Conservation (phyloP, 1,284 basidiomycete genomes). For the Tremellales sp. region DNA sequence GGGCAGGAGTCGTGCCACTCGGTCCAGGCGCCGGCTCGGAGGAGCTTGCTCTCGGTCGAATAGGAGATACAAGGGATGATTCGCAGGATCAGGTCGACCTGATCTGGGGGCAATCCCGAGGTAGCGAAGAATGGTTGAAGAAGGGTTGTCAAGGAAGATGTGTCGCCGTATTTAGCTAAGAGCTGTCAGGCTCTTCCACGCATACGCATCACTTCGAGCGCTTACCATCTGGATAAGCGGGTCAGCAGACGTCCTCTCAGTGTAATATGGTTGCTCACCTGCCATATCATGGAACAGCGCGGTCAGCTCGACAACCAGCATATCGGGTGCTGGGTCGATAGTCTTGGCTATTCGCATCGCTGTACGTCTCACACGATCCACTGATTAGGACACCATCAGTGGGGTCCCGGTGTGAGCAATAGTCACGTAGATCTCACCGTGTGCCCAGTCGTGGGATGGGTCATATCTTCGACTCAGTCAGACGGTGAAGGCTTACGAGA, state of each 20-base stretch:
- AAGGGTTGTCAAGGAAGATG: conserved; percentile 18
- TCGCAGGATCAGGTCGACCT: conserved; percentile 40
- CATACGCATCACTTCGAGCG: no score
- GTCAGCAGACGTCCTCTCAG: no score
- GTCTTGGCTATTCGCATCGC: conserved; percentile 64
- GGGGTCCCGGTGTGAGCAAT: conserved; percentile 22
- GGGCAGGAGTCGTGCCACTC: conserved; percentile 70
- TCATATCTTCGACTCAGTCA: conserved; percentile 56
- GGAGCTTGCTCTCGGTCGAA: conserved; percentile 73
- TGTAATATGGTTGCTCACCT: no score
- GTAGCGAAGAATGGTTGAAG: conserved; percentile 26
- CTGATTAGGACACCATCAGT: conserved; percentile 49
- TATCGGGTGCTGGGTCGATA: conserved; percentile 53
- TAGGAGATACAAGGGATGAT: conserved; percentile 81
- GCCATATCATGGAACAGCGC: conserved; percentile 81
- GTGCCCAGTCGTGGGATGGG: conserved; percentile 82
- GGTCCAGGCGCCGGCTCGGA: conserved; percentile 56
- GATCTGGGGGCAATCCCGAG: conserved; percentile 3
- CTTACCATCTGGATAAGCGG: no score
- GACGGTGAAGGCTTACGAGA: not conserved
- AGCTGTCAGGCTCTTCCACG: not conserved
- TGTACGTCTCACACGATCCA: conserved; percentile 73
- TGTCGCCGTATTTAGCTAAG: conserved; percentile 37
- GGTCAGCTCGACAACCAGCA: conserved; percentile 72
- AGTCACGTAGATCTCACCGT: no score